Percentiles rank a stretch among this genome's conserved stretches.
These are phyloP conservation scores for Alternaria sp. DNA, from an alignment of 2,329 filamentous ascomycete genomes.

Conservation along the genomic window DNA sequence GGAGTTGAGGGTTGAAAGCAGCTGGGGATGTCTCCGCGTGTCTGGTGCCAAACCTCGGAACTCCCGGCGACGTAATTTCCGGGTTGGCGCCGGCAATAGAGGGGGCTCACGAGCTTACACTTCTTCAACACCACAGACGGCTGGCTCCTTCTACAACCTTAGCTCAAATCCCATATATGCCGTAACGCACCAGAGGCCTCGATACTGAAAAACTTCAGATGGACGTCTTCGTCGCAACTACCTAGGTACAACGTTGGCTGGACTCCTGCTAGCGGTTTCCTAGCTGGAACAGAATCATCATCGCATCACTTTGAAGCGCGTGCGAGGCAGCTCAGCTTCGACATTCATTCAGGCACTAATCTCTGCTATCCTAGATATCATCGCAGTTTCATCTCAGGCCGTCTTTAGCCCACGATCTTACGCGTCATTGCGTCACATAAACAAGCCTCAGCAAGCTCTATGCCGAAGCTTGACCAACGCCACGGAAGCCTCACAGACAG, in stretches of 20 bases:
- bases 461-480: slow-evolving; percentile 4
- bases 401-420: background rate
- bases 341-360: background rate
- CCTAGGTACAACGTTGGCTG: background rate
- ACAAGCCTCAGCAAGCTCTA: slow-evolving; percentile 3
- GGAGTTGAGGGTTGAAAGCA: background rate
- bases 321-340: background rate
- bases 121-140: background rate
- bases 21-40: background rate
- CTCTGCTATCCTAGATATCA: background rate
- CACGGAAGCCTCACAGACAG: background rate
- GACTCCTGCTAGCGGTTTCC: background rate
- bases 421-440: background rate
- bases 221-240: background rate
- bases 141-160: background rate
- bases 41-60: background rate
- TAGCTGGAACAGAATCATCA: background rate
- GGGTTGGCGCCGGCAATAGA: background rate
- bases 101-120: background rate
- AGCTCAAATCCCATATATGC: background rate
- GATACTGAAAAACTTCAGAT: background rate
- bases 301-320: background rate
- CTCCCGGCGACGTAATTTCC: background rate
- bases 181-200: background rate
- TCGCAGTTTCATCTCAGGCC: background rate